Conservation (phyloP, 306 rosid genomes). For the Citrullus mucosospermus region DNA sequence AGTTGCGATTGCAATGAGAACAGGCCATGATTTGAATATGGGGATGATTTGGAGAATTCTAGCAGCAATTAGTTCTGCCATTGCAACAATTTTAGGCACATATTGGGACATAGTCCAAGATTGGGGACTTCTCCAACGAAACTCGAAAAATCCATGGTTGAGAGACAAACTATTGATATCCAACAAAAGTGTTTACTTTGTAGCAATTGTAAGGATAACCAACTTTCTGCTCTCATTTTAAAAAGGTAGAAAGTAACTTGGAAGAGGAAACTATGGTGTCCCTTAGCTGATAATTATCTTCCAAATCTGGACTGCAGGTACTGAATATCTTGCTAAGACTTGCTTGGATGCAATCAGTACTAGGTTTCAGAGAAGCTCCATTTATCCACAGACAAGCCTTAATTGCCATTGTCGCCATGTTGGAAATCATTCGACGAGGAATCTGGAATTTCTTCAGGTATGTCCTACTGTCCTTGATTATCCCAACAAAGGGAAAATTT, state of each 20-base stretch:
- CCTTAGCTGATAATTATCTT: not conserved
- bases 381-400: slow-evolving; percentile 47
- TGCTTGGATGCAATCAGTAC: slow-evolving; percentile 76
- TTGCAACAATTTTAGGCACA: slow-evolving; percentile 30
- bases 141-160: slow-evolving; percentile 48
- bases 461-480: not conserved
- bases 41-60: slow-evolving; percentile 15
- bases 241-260: not conserved
- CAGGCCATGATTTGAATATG: slow-evolving; percentile 13
- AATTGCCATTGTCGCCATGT: slow-evolving; percentile 40
- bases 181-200: slow-evolving; percentile 37
- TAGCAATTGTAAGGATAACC: slow-evolving; percentile 31
- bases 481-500: not conserved
- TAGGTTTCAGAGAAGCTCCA: slow-evolving; percentile 39
- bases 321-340: slow-evolving; percentile 50
- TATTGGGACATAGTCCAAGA: slow-evolving; percentile 46
- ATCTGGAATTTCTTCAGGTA: slow-evolving; percentile 88
- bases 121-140: slow-evolving; percentile 39
- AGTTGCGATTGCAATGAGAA: slow-evolving; percentile 41
- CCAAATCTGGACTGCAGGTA: slow-evolving; percentile 25
- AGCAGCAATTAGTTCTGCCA: slow-evolving; percentile 22
- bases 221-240: not conserved
- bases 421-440: slow-evolving; percentile 75
- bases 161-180: slow-evolving; percentile 56
- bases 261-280: not conserved